Conservation (phyloP, 2,329 filamentous ascomycete species). For the Didymellaceae sp. region DNA sequence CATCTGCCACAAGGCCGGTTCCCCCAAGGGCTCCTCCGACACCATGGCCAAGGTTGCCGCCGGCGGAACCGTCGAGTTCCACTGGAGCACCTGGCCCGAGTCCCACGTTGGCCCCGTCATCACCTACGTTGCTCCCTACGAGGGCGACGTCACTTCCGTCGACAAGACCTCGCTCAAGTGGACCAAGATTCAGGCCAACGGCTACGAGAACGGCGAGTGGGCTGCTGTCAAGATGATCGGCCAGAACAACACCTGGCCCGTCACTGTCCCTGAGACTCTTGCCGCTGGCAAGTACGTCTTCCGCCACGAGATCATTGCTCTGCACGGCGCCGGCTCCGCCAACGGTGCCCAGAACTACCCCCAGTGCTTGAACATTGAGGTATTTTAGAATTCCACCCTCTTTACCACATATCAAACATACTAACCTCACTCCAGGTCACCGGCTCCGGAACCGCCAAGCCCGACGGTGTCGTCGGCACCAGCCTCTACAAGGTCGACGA, state of each 20-base stretch:
- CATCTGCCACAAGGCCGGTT: constrained; percentile 66
- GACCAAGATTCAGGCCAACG: constrained; percentile 47
- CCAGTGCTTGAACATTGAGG: constrained; percentile 56
- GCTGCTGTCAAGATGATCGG: constrained; percentile 48
- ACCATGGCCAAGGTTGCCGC: constrained; percentile 64
- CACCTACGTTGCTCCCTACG: constrained; percentile 48
- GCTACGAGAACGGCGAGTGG: constrained; percentile 44
- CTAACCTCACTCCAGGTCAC: constrained; percentile 44
- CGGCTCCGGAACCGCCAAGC: constrained; percentile 52
- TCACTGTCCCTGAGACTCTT: constrained; percentile 55
- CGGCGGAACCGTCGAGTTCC: constrained; percentile 61
- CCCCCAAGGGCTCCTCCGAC: constrained; percentile 48
- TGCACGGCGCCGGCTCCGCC: constrained; percentile 52
- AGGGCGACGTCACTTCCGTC: constrained; percentile 39
- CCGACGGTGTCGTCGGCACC: constrained; percentile 59
- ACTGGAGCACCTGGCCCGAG: constrained; percentile 57
- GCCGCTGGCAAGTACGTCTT: constrained; percentile 61
- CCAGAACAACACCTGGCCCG: constrained; percentile 58
- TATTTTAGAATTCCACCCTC: neutral
- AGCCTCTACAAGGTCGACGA: constrained; percentile 54
- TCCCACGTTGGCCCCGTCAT: constrained; percentile 50
- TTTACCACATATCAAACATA: neutral
- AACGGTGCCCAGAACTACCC: constrained; percentile 62
- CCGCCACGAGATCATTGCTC: constrained; percentile 61
- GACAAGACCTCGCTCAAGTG: constrained; percentile 46